These are phyloP conservation scores for Saccharomycopsis selenospora DNA, from an alignment of 805 yeast genomes.

Conservation along the genomic window DNA sequence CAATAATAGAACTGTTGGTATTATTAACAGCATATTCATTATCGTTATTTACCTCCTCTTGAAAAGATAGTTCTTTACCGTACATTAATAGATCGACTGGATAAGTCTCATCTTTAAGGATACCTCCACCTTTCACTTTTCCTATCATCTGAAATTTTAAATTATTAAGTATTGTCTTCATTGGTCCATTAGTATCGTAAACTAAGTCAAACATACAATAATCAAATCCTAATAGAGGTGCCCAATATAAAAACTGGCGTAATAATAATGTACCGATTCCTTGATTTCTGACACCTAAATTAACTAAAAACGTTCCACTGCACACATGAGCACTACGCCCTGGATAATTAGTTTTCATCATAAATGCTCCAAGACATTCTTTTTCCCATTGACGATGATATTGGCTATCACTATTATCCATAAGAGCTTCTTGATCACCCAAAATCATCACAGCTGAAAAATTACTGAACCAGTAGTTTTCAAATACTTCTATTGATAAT, in stretches of 20 bases:
- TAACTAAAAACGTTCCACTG: conserved; percentile 80
- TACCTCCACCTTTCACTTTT: conserved; percentile 78
- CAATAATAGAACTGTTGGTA: background rate
- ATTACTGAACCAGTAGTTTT: conserved; percentile 79
- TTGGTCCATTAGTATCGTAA: conserved; percentile 81
- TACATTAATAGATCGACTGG: conserved; percentile 85
- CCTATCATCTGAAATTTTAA: conserved; percentile 75
- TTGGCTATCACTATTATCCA: conserved; percentile 32
- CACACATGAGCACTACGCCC: conserved; percentile 93
- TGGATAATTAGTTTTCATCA: conserved; percentile 81
- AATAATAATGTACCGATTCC: conserved; percentile 84
- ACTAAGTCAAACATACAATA: conserved; percentile 78
- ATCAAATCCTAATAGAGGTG: conserved; percentile 81
- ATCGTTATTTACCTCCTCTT: conserved; percentile 29
- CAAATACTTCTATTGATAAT: conserved; percentile 67
- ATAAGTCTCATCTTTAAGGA: conserved; percentile 72
- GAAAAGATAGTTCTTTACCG: conserved; percentile 63
- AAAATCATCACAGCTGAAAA: conserved; percentile 71
- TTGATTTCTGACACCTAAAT: conserved; percentile 86
- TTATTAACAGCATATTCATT: background rate
- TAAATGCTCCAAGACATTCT: conserved; percentile 84
- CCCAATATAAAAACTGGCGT: conserved; percentile 85
- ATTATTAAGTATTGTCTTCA: conserved; percentile 69
- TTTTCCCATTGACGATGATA: conserved; percentile 68
- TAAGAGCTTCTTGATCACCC: conserved; percentile 58